These are phyloP conservation scores for Candida dajiaensis DNA, from an alignment of 805 yeast genomes.

Conservation along the genomic window DNA sequence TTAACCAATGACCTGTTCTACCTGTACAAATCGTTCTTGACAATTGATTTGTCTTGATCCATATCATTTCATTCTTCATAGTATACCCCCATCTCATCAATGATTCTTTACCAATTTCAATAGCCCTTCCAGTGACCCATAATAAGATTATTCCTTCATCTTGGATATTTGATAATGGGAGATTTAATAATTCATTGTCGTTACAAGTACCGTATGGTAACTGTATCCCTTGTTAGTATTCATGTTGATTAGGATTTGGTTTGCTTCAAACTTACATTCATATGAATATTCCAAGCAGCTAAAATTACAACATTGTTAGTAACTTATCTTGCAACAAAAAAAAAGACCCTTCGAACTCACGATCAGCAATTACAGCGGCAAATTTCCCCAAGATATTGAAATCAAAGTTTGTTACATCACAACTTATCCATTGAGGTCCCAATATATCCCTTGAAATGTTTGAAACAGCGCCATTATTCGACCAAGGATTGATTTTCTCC, in stretches of 20 bases:
- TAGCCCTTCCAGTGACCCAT: constrained; percentile 95
- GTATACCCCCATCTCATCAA: constrained; percentile 77
- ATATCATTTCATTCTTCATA: constrained; percentile 72
- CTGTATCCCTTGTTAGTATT: not conserved
- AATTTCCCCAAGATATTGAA: constrained; percentile 70
- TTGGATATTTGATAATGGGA: constrained; percentile 66
- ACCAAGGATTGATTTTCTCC: constrained; percentile 26
- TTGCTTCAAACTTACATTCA: constrained; percentile 40
- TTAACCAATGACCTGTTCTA: constrained; percentile 94
- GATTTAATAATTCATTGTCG: constrained; percentile 62
- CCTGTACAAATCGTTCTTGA: constrained; percentile 91
- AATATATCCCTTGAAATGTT: constrained; percentile 26
- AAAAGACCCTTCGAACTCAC: not conserved
- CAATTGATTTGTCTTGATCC: constrained; percentile 89
- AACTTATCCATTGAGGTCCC: constrained; percentile 82
- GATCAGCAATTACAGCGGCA: constrained; percentile 84
- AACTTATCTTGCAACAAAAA: not conserved
- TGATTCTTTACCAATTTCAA: constrained; percentile 80
- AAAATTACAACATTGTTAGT: not conserved
- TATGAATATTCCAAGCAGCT: constrained; percentile 93
- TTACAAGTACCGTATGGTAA: constrained; percentile 72
- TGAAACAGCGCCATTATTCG: constrained; percentile 30
- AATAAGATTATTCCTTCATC: constrained; percentile 77
- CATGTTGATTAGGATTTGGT: too few relatives aligned
- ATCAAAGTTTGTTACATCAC: constrained; percentile 75